Evolutionary conservation across 306 rosid species (phyloP), one percentile per base, ranked within the genome.

Genomic region (Erythrophleum fordii): DNA sequence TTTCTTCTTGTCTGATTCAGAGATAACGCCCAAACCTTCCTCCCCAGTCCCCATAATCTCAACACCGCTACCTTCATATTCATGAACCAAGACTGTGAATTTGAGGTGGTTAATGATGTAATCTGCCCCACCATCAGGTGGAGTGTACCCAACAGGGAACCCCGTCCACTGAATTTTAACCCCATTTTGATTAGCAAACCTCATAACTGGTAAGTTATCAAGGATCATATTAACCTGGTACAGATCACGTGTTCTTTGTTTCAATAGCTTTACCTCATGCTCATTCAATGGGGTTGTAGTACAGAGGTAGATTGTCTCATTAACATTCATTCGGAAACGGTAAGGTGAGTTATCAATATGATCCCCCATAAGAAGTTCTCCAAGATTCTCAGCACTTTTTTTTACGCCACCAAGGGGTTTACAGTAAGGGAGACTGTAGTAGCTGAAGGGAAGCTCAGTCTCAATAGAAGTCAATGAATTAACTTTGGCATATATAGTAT

Each of bases 181-280:
- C 69, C 95, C 97, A 53, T 94, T 91, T 81, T 94, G 97, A 61
- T 76, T 85, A 51, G 97, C 92, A 82, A 58, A 92, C 77, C 98
- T 88, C 97, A 92, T 90, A 5, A 91, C 98, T 0, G 97, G 98
- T 83, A 94, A 84, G 85, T 94, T 94, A 87, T 92, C 98, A 51
- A 94, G 92, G 66, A 94, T 94, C 98, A 94, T 92, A 69, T 94
- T 94, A 1, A 94, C 98, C 81, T 94, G 97, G 84, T 94, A 94
- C 67, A 94, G 87, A 91, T 94, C 95, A 0, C 92, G 97, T n/a
- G 95, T 91, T 68, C 97, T 90, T 83, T 92, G 97, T 60, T 91
- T 94, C 85, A 94, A 85, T 3, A 92, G 87, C 91, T 92, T 92
- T 34, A 91, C 97, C 76, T 94, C 88, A 39, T 85, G 82, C 88